A percentile compares a stretch with the other conserved stretches of the same genome.
These are phyloP conservation scores for Beauveria caledonica DNA, from an alignment of 2,329 filamentous ascomycete species.

Conservation along the genomic window DNA sequence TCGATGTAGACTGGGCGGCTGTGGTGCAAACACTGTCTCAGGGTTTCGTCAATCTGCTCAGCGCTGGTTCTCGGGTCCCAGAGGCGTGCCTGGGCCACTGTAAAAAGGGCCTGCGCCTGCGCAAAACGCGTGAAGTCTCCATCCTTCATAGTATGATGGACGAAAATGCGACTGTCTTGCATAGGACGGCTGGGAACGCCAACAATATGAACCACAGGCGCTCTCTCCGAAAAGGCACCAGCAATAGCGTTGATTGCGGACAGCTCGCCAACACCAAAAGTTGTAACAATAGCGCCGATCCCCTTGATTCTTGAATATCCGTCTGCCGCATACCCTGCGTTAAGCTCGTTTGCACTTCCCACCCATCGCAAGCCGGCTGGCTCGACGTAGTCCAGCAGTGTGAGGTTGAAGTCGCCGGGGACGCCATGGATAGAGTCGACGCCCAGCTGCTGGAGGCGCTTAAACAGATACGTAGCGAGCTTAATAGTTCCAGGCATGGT, in stretches of 20 bases:
- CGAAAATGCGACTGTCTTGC: slow-evolving; percentile 33
- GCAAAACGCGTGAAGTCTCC: slow-evolving; percentile 44
- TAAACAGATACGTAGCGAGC: slow-evolving; percentile 54
- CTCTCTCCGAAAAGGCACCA: slow-evolving; percentile 48
- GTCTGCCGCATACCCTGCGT: slow-evolving; percentile 49
- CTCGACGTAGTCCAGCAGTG: slow-evolving; percentile 28
- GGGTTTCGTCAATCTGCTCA: slow-evolving; percentile 40
- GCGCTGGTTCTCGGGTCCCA: slow-evolving; percentile 36
- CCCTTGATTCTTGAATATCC: slow-evolving; percentile 49
- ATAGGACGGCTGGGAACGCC: slow-evolving; percentile 38
- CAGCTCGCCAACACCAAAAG: slow-evolving; percentile 51
- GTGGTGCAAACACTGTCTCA: slow-evolving; percentile 42
- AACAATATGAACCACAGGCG: slow-evolving; percentile 49
- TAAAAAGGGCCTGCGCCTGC: slow-evolving; percentile 40
- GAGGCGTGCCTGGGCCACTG: slow-evolving; percentile 39
- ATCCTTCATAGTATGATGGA: slow-evolving; percentile 50
- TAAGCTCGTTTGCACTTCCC: slow-evolving; percentile 51
- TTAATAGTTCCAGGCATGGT: slow-evolving; percentile 24
- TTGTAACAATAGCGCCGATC: slow-evolving; percentile 43
- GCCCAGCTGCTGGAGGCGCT: slow-evolving; percentile 48
- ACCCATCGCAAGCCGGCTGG: slow-evolving; percentile 33
- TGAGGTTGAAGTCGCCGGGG: slow-evolving; percentile 34
- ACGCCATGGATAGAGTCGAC: slow-evolving; percentile 47
- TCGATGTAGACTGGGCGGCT: slow-evolving; percentile 50
- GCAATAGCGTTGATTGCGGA: slow-evolving; percentile 52